phyloP scores from a whole-genome alignment of 2,329 filamentous ascomycete species.

The Ascochyta rabiei region DNA sequence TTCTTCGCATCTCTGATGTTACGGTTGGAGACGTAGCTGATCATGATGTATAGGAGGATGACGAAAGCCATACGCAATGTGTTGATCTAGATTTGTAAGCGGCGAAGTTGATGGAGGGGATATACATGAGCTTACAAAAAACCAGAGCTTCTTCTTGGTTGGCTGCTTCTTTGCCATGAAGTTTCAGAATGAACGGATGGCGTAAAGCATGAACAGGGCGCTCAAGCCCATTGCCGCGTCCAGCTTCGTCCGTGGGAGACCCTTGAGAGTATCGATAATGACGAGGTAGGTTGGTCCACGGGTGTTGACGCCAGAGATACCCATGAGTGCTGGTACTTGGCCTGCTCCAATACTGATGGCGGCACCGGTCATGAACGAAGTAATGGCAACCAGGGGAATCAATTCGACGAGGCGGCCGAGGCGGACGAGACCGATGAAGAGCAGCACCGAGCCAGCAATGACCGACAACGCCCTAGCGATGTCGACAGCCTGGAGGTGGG shows the following conservation, averaged over 20 bases:
- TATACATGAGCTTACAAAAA: constrained; percentile 64
- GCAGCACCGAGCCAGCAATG: constrained; percentile 78
- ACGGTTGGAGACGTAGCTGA: constrained; percentile 84
- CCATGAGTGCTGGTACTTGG: constrained; percentile 82
- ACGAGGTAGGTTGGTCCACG: constrained; percentile 80
- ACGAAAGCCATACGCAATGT: constrained; percentile 91
- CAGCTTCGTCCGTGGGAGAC: constrained; percentile 69
- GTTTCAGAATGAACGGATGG: constrained; percentile 66
- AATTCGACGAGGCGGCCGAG: constrained; percentile 92
- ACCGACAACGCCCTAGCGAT: constrained; percentile 83
- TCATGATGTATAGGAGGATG: constrained; percentile 88
- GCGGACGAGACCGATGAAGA: constrained; percentile 78
- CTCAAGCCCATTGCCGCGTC: constrained; percentile 89
- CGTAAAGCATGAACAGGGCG: constrained; percentile 78
- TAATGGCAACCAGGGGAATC: constrained; percentile 88
- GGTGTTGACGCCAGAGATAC: constrained; percentile 75
- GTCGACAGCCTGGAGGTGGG: constrained; percentile 47
- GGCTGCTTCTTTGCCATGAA: constrained; percentile 72
- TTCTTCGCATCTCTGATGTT: constrained; percentile 48
- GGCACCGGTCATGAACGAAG: constrained; percentile 97
- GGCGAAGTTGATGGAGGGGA: background rate
- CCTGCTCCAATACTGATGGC: constrained; percentile 86
- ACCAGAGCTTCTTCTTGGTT: constrained; percentile 75
- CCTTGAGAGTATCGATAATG: constrained; percentile 82
- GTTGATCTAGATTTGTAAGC: constrained; percentile 54